Conservation (phyloP, 78 protist genomes). For the Planoprotostelium fungivorum region DNA sequence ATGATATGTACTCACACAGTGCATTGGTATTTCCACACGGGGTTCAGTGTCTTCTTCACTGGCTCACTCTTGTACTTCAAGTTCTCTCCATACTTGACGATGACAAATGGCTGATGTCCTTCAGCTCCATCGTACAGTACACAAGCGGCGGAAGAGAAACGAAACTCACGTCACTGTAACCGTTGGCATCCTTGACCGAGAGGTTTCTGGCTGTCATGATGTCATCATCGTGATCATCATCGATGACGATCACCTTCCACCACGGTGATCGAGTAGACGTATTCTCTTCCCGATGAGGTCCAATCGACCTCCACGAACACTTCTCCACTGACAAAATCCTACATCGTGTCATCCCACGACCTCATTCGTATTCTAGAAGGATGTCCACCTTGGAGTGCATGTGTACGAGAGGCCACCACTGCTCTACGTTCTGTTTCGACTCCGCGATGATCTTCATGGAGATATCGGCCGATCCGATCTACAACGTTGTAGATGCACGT, state of each 20-base stretch:
- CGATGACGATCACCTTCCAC: background rate
- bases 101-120: background rate
- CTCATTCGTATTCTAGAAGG: no score
- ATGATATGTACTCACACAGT: background rate
- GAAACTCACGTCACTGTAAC: background rate
- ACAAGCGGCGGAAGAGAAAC: no score
- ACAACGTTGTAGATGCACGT: background rate
- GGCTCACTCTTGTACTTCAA: background rate
- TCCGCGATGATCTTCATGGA: background rate
- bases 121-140: background rate
- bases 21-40: background rate
- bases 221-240: background rate
- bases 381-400: background rate
- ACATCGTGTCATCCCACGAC: no score
- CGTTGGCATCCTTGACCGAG: background rate
- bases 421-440: background rate
- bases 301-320: background rate
- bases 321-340: background rate
- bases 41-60: background rate
- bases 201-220: background rate
- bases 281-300: background rate
- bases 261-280: background rate
- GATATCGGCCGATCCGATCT: background rate
- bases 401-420: background rate
- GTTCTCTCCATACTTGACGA: background rate